Evolutionary conservation across 1,284 basidiomycete species (phyloP), one percentile per base, ranked within the genome.

Genomic region (Meira nashicola): DNA sequence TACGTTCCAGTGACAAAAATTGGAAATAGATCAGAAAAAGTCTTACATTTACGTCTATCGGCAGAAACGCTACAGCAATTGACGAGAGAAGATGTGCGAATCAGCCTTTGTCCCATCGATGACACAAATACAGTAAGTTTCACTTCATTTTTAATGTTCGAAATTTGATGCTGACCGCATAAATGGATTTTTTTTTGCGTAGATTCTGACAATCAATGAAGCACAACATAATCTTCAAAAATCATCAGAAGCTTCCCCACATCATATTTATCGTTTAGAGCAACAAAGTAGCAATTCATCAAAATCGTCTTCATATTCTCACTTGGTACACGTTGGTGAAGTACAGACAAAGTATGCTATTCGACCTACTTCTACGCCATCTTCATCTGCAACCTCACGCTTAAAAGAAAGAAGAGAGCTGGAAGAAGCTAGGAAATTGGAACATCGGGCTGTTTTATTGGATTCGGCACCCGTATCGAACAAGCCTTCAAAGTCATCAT

Each of bases 371-470:
- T n/a, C 28, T 2, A n/a, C 17, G 11, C 39, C 17, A 23, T 53
- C 23, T 53, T 39, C 28, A 14, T 7, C 38, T 23, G 37, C 39
- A 7, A 28, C 50, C n/a, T 23, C 12, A n/a, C 50, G 50, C 2
- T 25, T 53, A 6, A 53, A 53, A 17, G 28, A 53, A 15, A 28
- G 50, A 25, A 14, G 50, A 38, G 50, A 53, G 28, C 8, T 41
- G 5, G 50, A 53, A 23, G 50, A 53, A 33, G 37, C 28, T 41
- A 2, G 50, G 19, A 53, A 53, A 33, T 14, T 19, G 8, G 50
- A 53, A 33, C 50, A 53, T 38, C 50, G 50, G 17, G 37, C 50
- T 5, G 50, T 53, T 4, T 33, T 53, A n/a, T 23, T 53, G 5
- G 37, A 53, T 17, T 53, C 50, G 17, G 50, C 28, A 23, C 50